Evolutionary conservation across 352 stramenopile species (phyloP), one percentile per base, ranked within the genome.

Genomic region (Phytopythium helicoides): DNA sequence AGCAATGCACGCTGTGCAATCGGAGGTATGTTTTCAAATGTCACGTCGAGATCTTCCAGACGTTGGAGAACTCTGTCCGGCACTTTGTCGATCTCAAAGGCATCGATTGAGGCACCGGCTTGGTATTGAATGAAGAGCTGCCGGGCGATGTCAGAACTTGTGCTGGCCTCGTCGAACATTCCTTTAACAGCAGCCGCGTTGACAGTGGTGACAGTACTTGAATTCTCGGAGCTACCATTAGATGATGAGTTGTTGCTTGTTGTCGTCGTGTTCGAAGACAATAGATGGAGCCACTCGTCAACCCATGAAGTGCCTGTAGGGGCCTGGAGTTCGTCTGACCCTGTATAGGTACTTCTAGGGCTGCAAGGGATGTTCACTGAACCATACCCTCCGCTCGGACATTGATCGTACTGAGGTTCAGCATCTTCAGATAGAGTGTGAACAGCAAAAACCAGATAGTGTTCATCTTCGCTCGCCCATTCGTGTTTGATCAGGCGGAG

Each of bases 331-430:
- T 11, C 36, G 8, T 14, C 9, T 3, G 23, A 37, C 19, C 1
- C 25, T 8, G 22, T 49, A 15, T 25, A 37, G 2, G 3, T 23
- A 12, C 54, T 25, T 6, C 48, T 62, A 1, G 56, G 49, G 51
- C 71, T 72, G 14, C 71, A 81, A 0, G 71, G 71, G 4, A 78
- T 56, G 8, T 62, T 42, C 16, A 73, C n/a, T 3, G 71, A 73
- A 7, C 44, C 42, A 42, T 50, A 61, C 12, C 42, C 46, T 11
- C 52, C 53, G 8, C 25, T 9, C 26, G 58, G 61, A 36, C 71
- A 81, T 25, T 41, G 26, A 2, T 40, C 41, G 22, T 47, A 69
- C 23, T 46, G 9, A 16, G 61, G 56, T 22, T 44, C 47, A 5
- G 33, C 15, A 11, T 26, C 21, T 31, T 21, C 12, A 8, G 18